These are phyloP conservation scores for Diaporthe australafricana DNA, from an alignment of 2,329 filamentous ascomycete species.

Conservation along the genomic window DNA sequence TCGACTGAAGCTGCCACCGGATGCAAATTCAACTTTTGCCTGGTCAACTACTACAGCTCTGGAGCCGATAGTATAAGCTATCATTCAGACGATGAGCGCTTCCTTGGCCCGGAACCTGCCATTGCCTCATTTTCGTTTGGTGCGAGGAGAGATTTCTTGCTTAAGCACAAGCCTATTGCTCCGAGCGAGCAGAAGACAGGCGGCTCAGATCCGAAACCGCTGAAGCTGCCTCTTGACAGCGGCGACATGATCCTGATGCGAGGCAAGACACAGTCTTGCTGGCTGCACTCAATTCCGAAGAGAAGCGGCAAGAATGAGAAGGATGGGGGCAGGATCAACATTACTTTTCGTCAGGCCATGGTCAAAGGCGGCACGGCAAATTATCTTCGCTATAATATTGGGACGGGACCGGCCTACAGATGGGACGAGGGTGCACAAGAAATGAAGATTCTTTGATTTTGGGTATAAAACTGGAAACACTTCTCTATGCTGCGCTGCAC, in stretches of 20 bases:
- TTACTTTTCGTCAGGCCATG: constrained; percentile 80
- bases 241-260: constrained; percentile 87
- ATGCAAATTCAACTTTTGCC: constrained; percentile 80
- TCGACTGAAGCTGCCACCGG: constrained; percentile 74
- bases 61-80: constrained; percentile 83
- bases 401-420: constrained; percentile 73
- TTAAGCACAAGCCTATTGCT: constrained; percentile 78
- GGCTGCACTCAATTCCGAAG: constrained; percentile 84
- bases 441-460: constrained; percentile 50
- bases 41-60: constrained; percentile 87
- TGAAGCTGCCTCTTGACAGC: constrained; percentile 67
- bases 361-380: constrained; percentile 81
- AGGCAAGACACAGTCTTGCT: constrained; percentile 78
- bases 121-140: constrained; percentile 83
- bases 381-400: constrained; percentile 88
- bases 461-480: constrained; percentile 36
- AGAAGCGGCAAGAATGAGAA: constrained; percentile 71
- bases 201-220: constrained; percentile 51
- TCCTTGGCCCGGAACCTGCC: constrained; percentile 75
- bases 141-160: constrained; percentile 77
- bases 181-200: constrained; percentile 44
- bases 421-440: constrained; percentile 71
- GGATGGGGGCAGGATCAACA: constrained; percentile 77
- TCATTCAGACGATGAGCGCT: constrained; percentile 84
- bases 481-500: constrained; percentile 30